Conservation (phyloP, 2,329 filamentous ascomycete genomes). For the Grosmannia huntii region DNA sequence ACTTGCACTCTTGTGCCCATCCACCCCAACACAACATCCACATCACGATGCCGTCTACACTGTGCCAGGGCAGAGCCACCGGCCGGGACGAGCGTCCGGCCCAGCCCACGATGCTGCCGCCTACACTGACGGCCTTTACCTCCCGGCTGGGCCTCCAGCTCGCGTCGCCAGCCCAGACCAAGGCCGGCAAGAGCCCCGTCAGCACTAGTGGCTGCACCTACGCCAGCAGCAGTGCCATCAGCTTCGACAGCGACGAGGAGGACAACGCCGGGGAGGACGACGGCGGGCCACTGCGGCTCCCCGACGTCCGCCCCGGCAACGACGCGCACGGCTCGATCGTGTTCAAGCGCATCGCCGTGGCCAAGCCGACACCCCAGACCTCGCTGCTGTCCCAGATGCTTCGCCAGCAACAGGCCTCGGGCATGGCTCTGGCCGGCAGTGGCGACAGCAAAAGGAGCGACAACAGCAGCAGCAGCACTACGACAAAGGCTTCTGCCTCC, state of each 20-base stretch:
- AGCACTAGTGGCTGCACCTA: background rate
- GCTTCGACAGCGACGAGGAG: background rate
- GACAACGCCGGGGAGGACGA: background rate
- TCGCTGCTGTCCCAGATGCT: background rate
- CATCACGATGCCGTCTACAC: background rate
- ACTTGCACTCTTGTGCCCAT: too few relatives aligned
- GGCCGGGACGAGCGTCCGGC: background rate
- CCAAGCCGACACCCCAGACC: background rate
- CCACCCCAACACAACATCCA: too few relatives aligned
- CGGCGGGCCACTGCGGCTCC: background rate
- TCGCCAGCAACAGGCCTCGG: background rate
- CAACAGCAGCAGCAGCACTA: background rate
- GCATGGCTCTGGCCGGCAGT: background rate
- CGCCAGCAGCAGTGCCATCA: constrained; percentile 1
- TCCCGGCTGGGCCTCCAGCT: constrained; percentile 1
- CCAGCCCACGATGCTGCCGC: background rate
- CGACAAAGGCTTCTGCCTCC: background rate
- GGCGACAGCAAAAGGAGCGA: background rate
- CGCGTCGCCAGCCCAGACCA: background rate
- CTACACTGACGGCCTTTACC: constrained; percentile 4
- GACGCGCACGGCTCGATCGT: background rate
- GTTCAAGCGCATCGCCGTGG: background rate
- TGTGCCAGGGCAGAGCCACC: background rate
- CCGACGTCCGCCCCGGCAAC: background rate
- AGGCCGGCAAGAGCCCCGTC: background rate